Base-by-base conservation (phyloP, 192 early-diverging fungal species). In the Spizellomyces punctatus region DNA sequence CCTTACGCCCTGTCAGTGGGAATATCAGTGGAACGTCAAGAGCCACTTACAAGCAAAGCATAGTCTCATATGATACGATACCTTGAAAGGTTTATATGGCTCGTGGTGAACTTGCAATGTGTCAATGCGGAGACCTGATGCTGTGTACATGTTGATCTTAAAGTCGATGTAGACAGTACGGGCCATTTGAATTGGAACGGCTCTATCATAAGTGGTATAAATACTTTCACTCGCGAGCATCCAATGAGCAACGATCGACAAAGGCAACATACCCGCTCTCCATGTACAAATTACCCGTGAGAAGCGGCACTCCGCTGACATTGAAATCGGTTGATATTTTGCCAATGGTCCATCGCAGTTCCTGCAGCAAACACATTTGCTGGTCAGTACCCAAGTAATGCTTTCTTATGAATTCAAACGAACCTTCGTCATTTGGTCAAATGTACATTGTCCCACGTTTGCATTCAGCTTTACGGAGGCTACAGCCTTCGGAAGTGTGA, bases 31-130 rank as follows among this genome's bases (percentile, higher is more conserved):
- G 19, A 8, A 16, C 12, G 14, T 41, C 17, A 27, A 22, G 1
- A 27, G 36, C 12, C 12, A 17, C 4, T 14, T 22, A 14, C 17
- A 22, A 17, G 1, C 59, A 61, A 1, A 61, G n/a, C 59, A 61
- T 2, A 36, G 27, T 36, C 27, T 36, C 27, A 36, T 36, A 36
- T 36, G 27, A 36, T 36, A 36, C 59, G 17, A 12, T 54, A 54
- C 89, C 85, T 93, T 93, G 75, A 89, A 92, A 2, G 91, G 91
- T 60, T 89, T 91, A 74, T 93, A 94, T 6, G 69, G 69, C 76
- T 94, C 93, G 74, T 88, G 84, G 60, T 85, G 88, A 41, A 94
- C 55, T 59, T 88, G 84, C 52, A 94, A 76, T 42, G 76, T 79
- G 68, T 92, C 90, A 16, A 94, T 89, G 65, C 83, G 86, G 16